Evolutionary conservation across 805 yeast genomes (phyloP), one percentile per base, ranked within the genome.

Genomic region (Myxozyma geophila): DNA sequence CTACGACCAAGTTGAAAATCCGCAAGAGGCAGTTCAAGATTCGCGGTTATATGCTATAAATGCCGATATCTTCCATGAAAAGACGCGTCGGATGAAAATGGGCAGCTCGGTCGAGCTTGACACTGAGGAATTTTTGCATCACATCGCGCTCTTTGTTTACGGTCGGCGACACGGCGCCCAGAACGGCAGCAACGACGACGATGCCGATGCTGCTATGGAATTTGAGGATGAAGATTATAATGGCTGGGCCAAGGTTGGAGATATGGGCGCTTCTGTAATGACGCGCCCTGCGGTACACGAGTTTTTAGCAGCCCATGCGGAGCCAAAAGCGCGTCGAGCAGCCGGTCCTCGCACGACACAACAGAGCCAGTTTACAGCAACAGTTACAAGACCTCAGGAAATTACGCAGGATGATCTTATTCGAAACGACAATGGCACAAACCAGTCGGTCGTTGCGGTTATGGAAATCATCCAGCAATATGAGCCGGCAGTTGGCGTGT

Each of bases 401-500:
- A 50, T 58, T 7, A 48, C 39, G 15, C 53, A 39, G 28, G 37
- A 37, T 54, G 62, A 56, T 43, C 37, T 66, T 19, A 48, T 55
- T 15, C 55, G 43, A 17, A 43, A 53, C 37, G 61, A 66, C 50
- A 59, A 63, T 46, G 58, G 54, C 36, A 66, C 69, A 15, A 23
- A 55, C 19, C 53, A 59, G 7, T 48, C 54, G 8, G 67, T 66
- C 12, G 37, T 66, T 28, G 52, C 54, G 54, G 62, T 67, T 13
- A 51, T 41, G 46, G 44, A 51, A n/a, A 19, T 44, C 19, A 52
- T 67, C n/a, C 40, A 53, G 21, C 46, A 41, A 19, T n/a, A 37
- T 21, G 57, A 58, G 15, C 48, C 46, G 19, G 79, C 79, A 8
- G 79, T 91, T 8, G 84, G 84, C 59, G 77, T 92, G 52, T 90